Base-by-base conservation (phyloP, 495 filamentous ascomycete genomes). In the Penicillium taxi region DNA sequence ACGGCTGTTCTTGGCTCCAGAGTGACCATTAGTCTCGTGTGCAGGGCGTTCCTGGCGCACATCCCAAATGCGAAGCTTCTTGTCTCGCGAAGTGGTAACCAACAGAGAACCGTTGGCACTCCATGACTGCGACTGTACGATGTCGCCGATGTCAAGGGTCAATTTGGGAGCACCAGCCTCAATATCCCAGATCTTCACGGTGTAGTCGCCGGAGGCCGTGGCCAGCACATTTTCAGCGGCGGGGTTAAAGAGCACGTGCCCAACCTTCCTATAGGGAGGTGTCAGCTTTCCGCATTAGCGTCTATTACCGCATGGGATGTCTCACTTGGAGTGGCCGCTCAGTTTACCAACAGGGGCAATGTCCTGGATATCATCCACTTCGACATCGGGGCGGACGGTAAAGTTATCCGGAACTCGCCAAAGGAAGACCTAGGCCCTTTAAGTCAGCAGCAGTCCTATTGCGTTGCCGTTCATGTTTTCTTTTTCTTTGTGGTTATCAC, bases 31-130 rank as follows among this genome's bases (percentile, higher is more conserved):
- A 23, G 80, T 78, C 58, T 94, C 91, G 42, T 93, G 82, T 2
- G 78, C 86, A 17, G 88, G 78, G 53, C 75, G 81, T 66, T 96
- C 81, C 64, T 96, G 89, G 55, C 91, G 79, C 15, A 87, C 84
- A 71, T 98, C 91, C 91, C 91, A 96, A 42, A 96, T 77, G 18
- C 93, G 78, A 37, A 98, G 73, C 70, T 94, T 96, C 78, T 98
- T 98, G 74, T 96, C 93, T 31, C 93, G 79, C 19, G 86, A 95
- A 9, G 91, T 96, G 1, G 91, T 98, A 26, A 84, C 88, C 39
- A 98, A 66, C 52, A 94, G 69, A 20, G 83, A 79, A 30, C 91
- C 91, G 47, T 89, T 86, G 48, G 86, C 86, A 59, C 81, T 95
- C 91, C 91, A 98, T 14, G 89, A 94, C 51, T 95, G 72, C 32